These are phyloP conservation scores for Cyclostephanos tholiformis DNA, from an alignment of 108 stramenopile species.

Conservation along the genomic window DNA sequence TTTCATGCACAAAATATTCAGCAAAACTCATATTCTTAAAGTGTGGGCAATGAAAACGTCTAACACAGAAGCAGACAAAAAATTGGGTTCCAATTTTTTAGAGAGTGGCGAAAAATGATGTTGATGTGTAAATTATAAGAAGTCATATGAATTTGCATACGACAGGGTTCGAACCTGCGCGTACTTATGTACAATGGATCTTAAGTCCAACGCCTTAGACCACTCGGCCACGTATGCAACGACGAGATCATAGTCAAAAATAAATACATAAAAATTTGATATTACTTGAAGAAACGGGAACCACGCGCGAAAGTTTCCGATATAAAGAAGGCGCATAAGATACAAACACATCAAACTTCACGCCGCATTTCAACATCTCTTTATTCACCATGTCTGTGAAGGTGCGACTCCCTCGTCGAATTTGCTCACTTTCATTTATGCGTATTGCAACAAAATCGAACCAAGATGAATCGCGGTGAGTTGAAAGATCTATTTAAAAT, in stretches of 20 bases:
- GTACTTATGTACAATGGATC: conserved; percentile 30
- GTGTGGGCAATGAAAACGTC: no score
- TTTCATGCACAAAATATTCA: no score
- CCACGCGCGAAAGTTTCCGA: no score
- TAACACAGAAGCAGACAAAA: no score
- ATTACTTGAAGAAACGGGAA: neutral
- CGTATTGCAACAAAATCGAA: neutral
- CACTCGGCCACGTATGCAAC: conserved; percentile 33
- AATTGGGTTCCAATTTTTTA: no score
- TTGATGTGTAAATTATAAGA: no score
- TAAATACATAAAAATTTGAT: neutral
- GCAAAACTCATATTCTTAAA: no score
- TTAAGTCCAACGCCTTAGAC: conserved; percentile 40
- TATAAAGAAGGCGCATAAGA: no score
- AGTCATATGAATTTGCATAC: no score
- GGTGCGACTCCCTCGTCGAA: neutral
- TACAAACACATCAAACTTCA: neutral
- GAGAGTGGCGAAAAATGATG: no score
- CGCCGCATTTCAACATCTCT: conserved; percentile 3
- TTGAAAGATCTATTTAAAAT: neutral
- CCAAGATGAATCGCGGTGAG: conserved; percentile 17
- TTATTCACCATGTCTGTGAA: neutral
- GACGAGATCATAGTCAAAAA: neutral
- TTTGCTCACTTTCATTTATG: neutral
- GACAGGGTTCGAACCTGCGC: conserved; percentile 39